Evolutionary conservation across 208 protist genomes (phyloP), one percentile per base, ranked within the genome.

Genomic region (Trypanosoma cruzi): DNA sequence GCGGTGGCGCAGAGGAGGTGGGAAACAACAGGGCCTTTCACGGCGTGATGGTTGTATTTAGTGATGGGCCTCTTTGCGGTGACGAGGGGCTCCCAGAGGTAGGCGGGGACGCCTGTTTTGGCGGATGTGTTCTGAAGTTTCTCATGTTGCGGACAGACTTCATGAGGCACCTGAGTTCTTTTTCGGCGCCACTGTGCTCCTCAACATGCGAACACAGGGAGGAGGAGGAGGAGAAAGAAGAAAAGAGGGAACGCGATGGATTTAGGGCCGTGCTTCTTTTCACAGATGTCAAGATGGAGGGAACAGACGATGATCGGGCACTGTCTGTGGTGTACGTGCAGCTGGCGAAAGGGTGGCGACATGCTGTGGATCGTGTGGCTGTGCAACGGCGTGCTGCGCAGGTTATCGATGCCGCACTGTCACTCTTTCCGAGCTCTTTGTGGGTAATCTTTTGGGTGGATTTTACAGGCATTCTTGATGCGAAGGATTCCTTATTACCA

Each of bases 311-410:
- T 40, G 22, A 8, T n/a, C 63, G 49, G 14, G 22, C 16, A 13
- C 20, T 77, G 3, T 71, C 71, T 14, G 63, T 77, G n/a, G 44
- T 71, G 40, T 61, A 61, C 36, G 58, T 77, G 28, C 63, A 77
- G 14, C 40, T 77, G 34, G 13, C 26, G 28, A 53, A 49, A 0
- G 53, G 48, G 8, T 53, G 40, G 14, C 24, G 28, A 16, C 0
- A 2, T 36, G 24, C 20, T 20, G 58, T 71, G 36, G 49, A 77
- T 64, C 44, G 49, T 7, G 56, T 36, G 31, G 34, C 36, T 10
- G 71, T 64, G 36, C 49, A 53, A n/a, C 64, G n/a, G 1, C 22
- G 63, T 34, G 71, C 64, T 16, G 18, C 32, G 28, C 57, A 62
- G 58, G 32, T 77, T 14, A 64, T 71, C 18, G 24, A 61, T 8